These are phyloP conservation scores for Aspergillus vadensis DNA, from an alignment of 2,329 filamentous ascomycete species.

Conservation along the genomic window DNA sequence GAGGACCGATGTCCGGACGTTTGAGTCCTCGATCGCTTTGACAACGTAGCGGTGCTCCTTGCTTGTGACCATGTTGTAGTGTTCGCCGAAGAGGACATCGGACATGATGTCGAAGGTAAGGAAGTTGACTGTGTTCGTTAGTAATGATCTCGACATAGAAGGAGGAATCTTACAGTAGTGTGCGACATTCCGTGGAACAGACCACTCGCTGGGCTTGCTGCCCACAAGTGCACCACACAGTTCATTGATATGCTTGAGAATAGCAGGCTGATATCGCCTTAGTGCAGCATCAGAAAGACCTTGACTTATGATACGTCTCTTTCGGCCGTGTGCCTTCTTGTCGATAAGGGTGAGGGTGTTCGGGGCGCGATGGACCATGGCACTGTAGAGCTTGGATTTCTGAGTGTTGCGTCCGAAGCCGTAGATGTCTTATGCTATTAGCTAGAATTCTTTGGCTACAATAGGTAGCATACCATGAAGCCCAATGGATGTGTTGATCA, in stretches of 20 bases:
- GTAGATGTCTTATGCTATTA: constrained; percentile 43
- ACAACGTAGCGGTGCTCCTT: constrained; percentile 15
- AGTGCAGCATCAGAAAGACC: constrained; percentile 27
- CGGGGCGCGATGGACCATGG: constrained; percentile 44
- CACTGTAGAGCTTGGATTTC: constrained; percentile 53
- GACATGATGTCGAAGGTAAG: constrained; percentile 55
- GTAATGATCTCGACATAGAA: not conserved
- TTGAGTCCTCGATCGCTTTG: constrained; percentile 22
- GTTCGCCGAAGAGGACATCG: constrained; percentile 27
- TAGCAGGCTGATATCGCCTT: constrained; percentile 20
- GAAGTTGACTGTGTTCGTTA: constrained; percentile 33
- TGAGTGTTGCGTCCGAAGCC: constrained; percentile 50
- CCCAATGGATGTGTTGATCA: constrained; percentile 22
- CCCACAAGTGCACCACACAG: constrained; percentile 17
- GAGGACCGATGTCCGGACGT: constrained; percentile 19
- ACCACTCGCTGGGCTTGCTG: constrained; percentile 39
- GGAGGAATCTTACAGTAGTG: constrained; percentile 37
- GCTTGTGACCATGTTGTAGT: constrained; percentile 14
- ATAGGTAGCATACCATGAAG: constrained; percentile 20
- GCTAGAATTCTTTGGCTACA: not conserved
- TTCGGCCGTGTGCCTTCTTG: constrained; percentile 21
- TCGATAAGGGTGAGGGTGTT: constrained; percentile 24
- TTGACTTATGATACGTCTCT: constrained; percentile 22
- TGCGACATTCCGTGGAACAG: constrained; percentile 46
- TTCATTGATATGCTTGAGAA: constrained; percentile 16